Conservation (phyloP, 2,329 filamentous ascomycete genomes). For the Tolypocladium sp. region DNA sequence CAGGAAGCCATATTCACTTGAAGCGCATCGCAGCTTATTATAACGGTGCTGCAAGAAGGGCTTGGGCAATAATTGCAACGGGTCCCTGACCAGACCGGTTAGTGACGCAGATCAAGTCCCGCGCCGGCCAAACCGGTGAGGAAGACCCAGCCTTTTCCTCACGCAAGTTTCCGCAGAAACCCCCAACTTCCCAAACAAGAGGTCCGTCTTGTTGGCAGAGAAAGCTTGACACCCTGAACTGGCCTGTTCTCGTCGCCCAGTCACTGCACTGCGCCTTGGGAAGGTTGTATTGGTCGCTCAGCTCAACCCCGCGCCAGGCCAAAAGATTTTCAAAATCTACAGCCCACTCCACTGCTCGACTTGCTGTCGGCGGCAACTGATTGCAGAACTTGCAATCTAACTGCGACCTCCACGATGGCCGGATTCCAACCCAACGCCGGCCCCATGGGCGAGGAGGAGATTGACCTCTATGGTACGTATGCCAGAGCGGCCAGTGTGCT, state of each 20-base stretch:
- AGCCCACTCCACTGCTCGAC: neutral
- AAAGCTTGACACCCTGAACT: neutral
- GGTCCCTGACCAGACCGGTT: neutral
- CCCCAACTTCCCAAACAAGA: neutral
- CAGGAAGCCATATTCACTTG: neutral
- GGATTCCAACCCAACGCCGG: constrained; percentile 3
- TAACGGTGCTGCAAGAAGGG: neutral
- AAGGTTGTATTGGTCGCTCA: neutral
- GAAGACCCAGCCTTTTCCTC: neutral
- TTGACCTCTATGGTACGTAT: constrained; percentile 53
- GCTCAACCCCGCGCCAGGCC: constrained; percentile 4
- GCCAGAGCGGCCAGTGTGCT: neutral
- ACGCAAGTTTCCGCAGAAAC: neutral
- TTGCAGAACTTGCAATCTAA: neutral
- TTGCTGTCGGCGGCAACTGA: neutral
- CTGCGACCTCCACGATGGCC: neutral
- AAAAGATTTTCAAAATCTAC: neutral
- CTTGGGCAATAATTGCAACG: neutral
- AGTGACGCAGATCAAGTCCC: neutral
- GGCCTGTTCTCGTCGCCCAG: neutral
- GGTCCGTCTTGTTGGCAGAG: neutral
- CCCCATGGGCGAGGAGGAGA: constrained; percentile 26
- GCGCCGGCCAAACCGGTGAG: neutral
- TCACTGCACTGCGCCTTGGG: neutral
- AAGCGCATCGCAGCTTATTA: neutral